Base-by-base conservation (phyloP, 2,329 filamentous ascomycete genomes). In the Dactylonectria macrodidyma region DNA sequence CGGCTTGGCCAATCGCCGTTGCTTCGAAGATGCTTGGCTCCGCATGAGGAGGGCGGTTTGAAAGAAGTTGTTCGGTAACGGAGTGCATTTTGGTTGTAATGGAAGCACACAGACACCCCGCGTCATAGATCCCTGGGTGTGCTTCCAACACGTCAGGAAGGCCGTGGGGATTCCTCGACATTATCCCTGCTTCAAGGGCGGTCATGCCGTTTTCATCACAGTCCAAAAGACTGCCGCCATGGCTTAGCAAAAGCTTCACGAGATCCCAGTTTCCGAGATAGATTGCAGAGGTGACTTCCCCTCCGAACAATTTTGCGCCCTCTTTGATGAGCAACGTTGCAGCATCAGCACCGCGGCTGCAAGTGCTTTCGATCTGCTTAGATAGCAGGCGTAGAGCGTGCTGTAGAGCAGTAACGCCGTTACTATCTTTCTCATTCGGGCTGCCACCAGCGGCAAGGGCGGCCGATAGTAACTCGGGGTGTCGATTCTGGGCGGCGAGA, bases 1-100 rank as follows among this genome's bases (percentile, higher is more conserved):
- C 26, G 5, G 57, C 57, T 2, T 60, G 12, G 7, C 62, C 51
- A n/a, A 65, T 46, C 7, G 62, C 44, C 44, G 57, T 65, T 9
- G 44, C 33, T 11, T 65, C 62, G 2, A 65, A 34, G 2, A 24
- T n/a, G 33, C 19, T 8, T 6, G 57, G 11, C 3, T 8, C 9
- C 5, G 12, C 19, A 5, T 8, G 11, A 44, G 33, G 2, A 16
- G 57, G 62, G 22, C 57, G 57, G 10, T 60, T 65, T 5, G 41
- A 11, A 4, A 65, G 38, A 2, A 56, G 16, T 5, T 26, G 22
- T 11, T 57, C 36, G 24, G 46, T 8, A 5, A 34, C 14, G 3
- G 22, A 9, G 26, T 44, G 30, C 48, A 46, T 50, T 6, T 11
- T 4, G 9, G 24, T 34, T 19, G 12, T 4, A 3, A 57, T 33